phyloP scores from a whole-genome alignment of 129 eudicot genomes.

The Lactuca sativa region DNA sequence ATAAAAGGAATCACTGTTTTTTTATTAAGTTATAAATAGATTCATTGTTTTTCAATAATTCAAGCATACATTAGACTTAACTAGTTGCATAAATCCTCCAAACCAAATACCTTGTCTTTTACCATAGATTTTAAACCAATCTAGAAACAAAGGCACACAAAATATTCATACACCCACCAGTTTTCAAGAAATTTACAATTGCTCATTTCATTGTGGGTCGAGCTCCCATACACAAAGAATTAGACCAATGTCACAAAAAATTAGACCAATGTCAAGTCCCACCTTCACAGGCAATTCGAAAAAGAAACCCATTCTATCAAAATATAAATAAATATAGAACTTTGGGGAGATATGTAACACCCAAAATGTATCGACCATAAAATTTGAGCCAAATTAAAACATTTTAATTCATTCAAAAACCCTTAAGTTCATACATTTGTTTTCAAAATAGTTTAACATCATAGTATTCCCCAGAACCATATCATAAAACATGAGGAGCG shows the following conservation, averaged over 20 bases:
- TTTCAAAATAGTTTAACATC: too few species aligned
- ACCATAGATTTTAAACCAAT: slow-evolving; percentile 24
- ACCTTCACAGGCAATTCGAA: slow-evolving; percentile 97
- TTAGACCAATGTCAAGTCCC: slow-evolving; percentile 83
- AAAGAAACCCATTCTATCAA: slow-evolving; percentile 68
- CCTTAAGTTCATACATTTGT: too few species aligned
- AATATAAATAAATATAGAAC: slow-evolving; percentile 36
- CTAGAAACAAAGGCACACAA: slow-evolving; percentile 32
- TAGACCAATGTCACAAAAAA: too few species aligned
- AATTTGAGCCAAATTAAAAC: too few species aligned
- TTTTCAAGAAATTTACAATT: slow-evolving; percentile 72
- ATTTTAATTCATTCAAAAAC: too few species aligned
- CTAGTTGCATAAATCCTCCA: slow-evolving; percentile 7
- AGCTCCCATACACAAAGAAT: slow-evolving; percentile 90
- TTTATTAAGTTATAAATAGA: too few species aligned
- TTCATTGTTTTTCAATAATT: too few species aligned
- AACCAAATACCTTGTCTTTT: slow-evolving; percentile 14
- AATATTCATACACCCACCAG: slow-evolving; percentile 78
- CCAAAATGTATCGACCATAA: too few species aligned
- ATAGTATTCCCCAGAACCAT: too few species aligned
- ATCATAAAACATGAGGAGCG: too few species aligned
- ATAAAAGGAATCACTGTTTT: too few species aligned
- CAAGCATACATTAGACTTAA: too few species aligned
- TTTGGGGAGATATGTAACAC: slow-evolving; percentile 1
- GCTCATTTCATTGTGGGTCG: slow-evolving; percentile 74